These are phyloP conservation scores for Carex sylvatica DNA, from an alignment of 202 grass and related monocot genomes.

Conservation along the genomic window DNA sequence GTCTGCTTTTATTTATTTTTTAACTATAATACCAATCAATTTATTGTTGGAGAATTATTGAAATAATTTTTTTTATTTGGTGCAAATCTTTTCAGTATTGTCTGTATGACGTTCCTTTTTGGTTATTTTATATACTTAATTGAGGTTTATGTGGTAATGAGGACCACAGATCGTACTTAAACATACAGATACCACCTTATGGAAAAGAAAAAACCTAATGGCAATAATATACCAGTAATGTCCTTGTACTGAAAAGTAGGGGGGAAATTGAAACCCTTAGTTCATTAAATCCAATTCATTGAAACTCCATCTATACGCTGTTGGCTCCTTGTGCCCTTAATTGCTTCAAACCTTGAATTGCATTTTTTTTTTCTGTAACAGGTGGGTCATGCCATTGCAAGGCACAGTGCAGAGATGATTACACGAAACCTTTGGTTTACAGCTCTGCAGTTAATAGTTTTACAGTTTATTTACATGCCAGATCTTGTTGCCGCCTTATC, in stretches of 20 bases:
- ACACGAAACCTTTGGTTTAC: conserved; percentile 59
- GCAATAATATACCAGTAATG: background rate
- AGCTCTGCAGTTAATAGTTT: conserved; percentile 56
- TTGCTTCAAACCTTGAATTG: background rate
- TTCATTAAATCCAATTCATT: background rate
- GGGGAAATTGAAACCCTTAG: background rate
- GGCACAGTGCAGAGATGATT: conserved; percentile 60
- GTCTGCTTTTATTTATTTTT: background rate
- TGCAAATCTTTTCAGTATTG: background rate
- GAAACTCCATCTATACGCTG: background rate
- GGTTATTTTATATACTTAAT: conserved; percentile 7
- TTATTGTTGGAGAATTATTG: background rate
- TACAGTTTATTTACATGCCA: conserved; percentile 88
- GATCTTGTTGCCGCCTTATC: conserved; percentile 75
- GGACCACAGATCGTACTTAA: background rate
- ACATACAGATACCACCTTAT: background rate
- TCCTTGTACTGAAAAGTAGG: background rate
- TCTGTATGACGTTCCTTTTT: background rate
- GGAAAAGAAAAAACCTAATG: background rate
- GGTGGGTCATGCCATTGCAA: conserved; percentile 77
- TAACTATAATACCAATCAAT: background rate
- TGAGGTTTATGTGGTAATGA: background rate
- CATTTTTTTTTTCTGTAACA: conserved; percentile 35
- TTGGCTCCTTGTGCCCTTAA: background rate
- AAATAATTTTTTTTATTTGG: background rate